Base-by-base conservation (phyloP, 371 early-diverging fungal species). In the Saksenaea vasiformis region DNA sequence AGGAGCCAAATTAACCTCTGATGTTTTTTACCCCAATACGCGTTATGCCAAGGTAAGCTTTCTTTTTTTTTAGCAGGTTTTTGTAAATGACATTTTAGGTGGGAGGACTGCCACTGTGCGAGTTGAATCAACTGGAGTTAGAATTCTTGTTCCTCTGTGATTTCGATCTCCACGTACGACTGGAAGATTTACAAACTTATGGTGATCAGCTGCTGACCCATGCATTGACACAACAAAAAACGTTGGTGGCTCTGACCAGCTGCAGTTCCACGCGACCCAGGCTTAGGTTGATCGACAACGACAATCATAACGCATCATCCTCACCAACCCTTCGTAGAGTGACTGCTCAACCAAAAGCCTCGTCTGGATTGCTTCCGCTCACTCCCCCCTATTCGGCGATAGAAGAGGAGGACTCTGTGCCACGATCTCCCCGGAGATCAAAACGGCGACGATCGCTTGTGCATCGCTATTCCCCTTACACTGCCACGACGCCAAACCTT, bases 81-180 rank as follows among this genome's bases (percentile, higher is more conserved):
- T 38, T 24, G 34, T 31, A 58, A 22, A 10, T 54, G 22, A 55
- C 8, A 22, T 44, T 44, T 1, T 55, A 88, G 85, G 95, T 96
- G 15, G 97, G 97, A 24, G 97, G 97, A 0, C 76, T 96, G 5
- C 86, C 92, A 2, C 68, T 92, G 17, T 73, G 76, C 11, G 97
- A 96, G 68, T 77, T 96, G 64, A 96, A 96, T 73, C 79, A 91
- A 61, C 76, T 96, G 35, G 97, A 96, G 67, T 69, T 95, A 35
- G 95, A 96, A 77, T 90, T 96, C 60, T 78, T 95, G 41, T 91
- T 91, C 56, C 77, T 94, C 65, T 88, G 93, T 44, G 82, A 91
- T 57, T 96, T 95, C 82, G 84, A 92, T 61, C 83, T 96, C 22
- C 83, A 90, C 51, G 85, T 90, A 41, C 83, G 85, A 36, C 78